These are phyloP conservation scores for Botrytis deweyae DNA, from an alignment of 2,329 filamentous ascomycete species.

Conservation along the genomic window DNA sequence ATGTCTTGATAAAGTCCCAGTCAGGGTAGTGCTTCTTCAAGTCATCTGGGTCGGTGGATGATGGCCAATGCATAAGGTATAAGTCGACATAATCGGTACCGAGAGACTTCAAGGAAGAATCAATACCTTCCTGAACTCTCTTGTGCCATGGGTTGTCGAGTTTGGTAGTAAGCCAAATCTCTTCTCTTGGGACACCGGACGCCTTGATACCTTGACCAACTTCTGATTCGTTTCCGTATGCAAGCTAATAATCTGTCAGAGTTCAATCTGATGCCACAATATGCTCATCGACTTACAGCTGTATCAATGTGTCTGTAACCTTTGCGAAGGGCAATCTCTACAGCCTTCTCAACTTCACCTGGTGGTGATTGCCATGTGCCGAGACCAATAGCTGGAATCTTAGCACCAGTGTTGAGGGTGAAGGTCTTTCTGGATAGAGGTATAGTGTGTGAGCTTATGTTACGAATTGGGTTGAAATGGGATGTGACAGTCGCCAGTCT, in stretches of 20 bases:
- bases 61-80: constrained; percentile 73
- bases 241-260: constrained; percentile 44
- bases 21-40: constrained; percentile 67
- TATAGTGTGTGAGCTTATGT: constrained; percentile 28
- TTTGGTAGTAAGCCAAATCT: constrained; percentile 78
- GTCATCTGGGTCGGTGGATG: constrained; percentile 56
- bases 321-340: constrained; percentile 63
- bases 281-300: constrained; percentile 28
- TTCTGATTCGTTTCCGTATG: constrained; percentile 74
- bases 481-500: constrained; percentile 20
- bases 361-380: constrained; percentile 78
- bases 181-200: constrained; percentile 64
- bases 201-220: constrained; percentile 65
- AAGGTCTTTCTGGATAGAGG: constrained; percentile 50
- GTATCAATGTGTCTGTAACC: constrained; percentile 79
- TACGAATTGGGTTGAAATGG: constrained; percentile 14
- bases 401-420: constrained; percentile 71
- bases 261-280: neutral
- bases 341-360: constrained; percentile 65
- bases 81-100: constrained; percentile 67
- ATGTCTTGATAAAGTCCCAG: constrained; percentile 83
- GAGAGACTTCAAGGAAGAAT: constrained; percentile 58
- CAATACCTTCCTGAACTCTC: constrained; percentile 61
- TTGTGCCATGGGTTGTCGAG: constrained; percentile 79
- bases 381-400: constrained; percentile 74